phyloP scores from a whole-genome alignment of 1,139 yeast species.

The Yamadazyma atlantica region DNA sequence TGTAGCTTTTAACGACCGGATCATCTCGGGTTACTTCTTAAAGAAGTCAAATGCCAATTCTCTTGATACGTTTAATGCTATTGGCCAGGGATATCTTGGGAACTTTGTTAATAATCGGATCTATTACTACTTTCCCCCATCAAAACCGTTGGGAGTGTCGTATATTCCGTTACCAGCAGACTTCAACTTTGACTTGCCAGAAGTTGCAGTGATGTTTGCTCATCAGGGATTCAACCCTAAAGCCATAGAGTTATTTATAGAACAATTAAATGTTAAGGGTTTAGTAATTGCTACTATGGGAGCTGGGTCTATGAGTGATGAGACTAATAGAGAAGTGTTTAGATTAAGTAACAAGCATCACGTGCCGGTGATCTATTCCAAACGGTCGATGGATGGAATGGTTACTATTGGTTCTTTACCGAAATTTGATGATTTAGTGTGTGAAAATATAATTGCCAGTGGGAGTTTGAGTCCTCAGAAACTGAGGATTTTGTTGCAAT shows the following conservation, averaged over 20 bases:
- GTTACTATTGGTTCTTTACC: constrained; percentile 43
- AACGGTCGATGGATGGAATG: constrained; percentile 63
- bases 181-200: constrained; percentile 27
- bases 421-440: constrained; percentile 16
- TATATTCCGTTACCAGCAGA: constrained; percentile 20
- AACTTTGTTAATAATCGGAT: constrained; percentile 66
- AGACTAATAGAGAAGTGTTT: constrained; percentile 43
- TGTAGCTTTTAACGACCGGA: constrained; percentile 65
- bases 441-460: constrained; percentile 47
- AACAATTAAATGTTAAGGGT: constrained; percentile 48
- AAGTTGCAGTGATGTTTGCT: constrained; percentile 40
- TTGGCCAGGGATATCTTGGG: constrained; percentile 70
- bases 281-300: constrained; percentile 70
- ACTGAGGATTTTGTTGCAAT: constrained; percentile 58
- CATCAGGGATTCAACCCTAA: constrained; percentile 59
- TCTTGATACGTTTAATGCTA: constrained; percentile 64
- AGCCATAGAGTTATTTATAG: constrained; percentile 44
- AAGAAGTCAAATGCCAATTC: constrained; percentile 71
- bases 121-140: constrained; percentile 64
- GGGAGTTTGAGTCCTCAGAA: constrained; percentile 72
- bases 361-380: constrained; percentile 62
- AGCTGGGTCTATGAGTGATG: constrained; percentile 62
- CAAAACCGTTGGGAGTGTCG: constrained; percentile 54
- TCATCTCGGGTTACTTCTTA: constrained; percentile 67
- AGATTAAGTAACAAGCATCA: constrained; percentile 30